Evolutionary conservation across 2,329 filamentous ascomycete genomes (phyloP).

Genomic region (Talaromyces amestolkiae): DNA sequence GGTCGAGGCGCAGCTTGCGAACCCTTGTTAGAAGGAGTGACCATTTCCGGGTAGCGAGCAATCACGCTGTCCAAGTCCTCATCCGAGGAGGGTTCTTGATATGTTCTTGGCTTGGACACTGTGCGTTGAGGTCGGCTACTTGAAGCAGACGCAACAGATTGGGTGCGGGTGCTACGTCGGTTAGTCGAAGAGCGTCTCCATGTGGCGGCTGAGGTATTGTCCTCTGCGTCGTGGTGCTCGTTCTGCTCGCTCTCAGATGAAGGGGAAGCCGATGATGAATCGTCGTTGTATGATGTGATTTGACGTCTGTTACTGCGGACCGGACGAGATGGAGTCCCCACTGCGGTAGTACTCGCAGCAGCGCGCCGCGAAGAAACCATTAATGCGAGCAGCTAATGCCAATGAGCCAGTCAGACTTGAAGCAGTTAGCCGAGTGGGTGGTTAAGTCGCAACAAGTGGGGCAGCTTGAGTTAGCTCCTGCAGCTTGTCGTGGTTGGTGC

Average conservation of each 20-base stretch:
- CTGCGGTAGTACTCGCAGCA: slow-evolving; percentile 22
- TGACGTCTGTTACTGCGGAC: slow-evolving; percentile 36
- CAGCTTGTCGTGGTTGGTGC: slow-evolving; percentile 11
- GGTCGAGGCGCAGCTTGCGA: slow-evolving; percentile 11
- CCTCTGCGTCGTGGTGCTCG: slow-evolving; percentile 18
- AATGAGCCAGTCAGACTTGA: slow-evolving; percentile 23
- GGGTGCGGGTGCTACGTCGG: slow-evolving; percentile 17
- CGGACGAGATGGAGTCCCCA: slow-evolving; percentile 30
- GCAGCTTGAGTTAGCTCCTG: slow-evolving; percentile 22
- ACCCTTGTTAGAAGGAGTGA: slow-evolving; percentile 9
- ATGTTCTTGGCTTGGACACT: slow-evolving; percentile 29
- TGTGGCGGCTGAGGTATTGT: slow-evolving; percentile 5
- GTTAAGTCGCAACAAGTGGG: slow-evolving; percentile 17
- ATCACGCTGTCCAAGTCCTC: slow-evolving; percentile 24
- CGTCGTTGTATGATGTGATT: slow-evolving; percentile 40
- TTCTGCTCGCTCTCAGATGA: slow-evolving; percentile 29
- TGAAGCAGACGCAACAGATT: not conserved
- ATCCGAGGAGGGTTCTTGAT: slow-evolving; percentile 38
- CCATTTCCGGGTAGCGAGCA: slow-evolving; percentile 18
- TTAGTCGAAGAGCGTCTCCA: slow-evolving; percentile 7
- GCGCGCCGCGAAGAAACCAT: slow-evolving; percentile 34
- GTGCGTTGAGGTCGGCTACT: slow-evolving; percentile 32
- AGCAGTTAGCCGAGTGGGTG: slow-evolving; percentile 17
- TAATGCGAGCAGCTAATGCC: slow-evolving; percentile 31
- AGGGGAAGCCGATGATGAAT: slow-evolving; percentile 23